phyloP scores from a whole-genome alignment of 2,329 filamentous ascomycete genomes.

The Rutstroemia sp. region DNA sequence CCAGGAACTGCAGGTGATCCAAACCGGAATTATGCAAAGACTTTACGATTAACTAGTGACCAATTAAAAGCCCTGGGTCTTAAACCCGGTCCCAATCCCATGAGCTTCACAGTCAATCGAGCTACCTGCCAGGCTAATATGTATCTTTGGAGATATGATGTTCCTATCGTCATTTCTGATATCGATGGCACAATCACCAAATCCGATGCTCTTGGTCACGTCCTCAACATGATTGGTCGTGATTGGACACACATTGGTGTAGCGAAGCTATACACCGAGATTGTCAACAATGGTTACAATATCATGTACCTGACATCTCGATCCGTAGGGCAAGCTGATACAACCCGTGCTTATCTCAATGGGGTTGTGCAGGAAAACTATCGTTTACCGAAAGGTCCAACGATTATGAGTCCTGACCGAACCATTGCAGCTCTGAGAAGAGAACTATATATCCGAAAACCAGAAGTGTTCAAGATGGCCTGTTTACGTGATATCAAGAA shows the following conservation, averaged over 20 bases:
- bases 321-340: conserved; percentile 89
- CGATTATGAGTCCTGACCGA: conserved; percentile 89
- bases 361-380: conserved; percentile 85
- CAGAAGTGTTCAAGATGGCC: conserved; percentile 99
- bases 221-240: conserved; percentile 91
- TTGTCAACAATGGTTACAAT: conserved; percentile 92
- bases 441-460: conserved; percentile 91
- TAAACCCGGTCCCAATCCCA: conserved; percentile 78
- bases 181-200: conserved; percentile 99
- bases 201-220: conserved; percentile 88
- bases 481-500: conserved; percentile 90
- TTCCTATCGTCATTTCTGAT: conserved; percentile 94
- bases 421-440: conserved; percentile 88
- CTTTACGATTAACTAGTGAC: conserved; percentile 86
- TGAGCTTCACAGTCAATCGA: conserved; percentile 94
- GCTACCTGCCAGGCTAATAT: conserved; percentile 88
- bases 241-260: conserved; percentile 98
- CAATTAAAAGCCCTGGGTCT: conserved; percentile 82
- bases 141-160: conserved; percentile 88
- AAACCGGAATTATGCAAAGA: conserved; percentile 91
- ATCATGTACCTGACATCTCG: conserved; percentile 96
- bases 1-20: conserved; percentile 58
- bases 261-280: conserved; percentile 95
- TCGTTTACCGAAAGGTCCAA: conserved; percentile 79
- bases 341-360: conserved; percentile 79